A percentile compares a stretch with the other conserved stretches of the same genome.
Conservation (phyloP, 2,329 filamentous ascomycete species). For the Cercospora brassicicola region DNA sequence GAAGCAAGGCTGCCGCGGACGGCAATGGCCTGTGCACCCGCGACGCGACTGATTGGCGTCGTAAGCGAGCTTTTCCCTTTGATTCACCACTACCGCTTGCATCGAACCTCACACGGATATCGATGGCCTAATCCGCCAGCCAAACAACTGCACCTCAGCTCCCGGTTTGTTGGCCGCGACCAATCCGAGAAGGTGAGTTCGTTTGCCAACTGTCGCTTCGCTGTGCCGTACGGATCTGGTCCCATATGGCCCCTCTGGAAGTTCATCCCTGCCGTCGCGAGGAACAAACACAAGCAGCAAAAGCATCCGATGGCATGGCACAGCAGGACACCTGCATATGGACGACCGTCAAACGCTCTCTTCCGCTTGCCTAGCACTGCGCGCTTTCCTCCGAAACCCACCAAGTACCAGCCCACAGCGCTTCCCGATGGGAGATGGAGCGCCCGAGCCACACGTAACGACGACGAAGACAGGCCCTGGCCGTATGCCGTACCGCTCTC, state of each 20-base stretch:
- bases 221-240: not conserved
- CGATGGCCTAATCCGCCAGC: constrained; percentile 15
- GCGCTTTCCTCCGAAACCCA: constrained; percentile 19
- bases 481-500: constrained; percentile 6
- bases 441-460: constrained; percentile 16
- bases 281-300: constrained; percentile 28
- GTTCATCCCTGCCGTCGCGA: constrained; percentile 23
- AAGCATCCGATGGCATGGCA: constrained; percentile 28
- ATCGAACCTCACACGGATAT: constrained; percentile 9
- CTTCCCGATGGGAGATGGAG: constrained; percentile 15
- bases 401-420: constrained; percentile 9
- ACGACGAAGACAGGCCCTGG: constrained; percentile 8
- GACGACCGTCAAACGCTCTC: constrained; percentile 25
- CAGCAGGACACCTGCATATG: constrained; percentile 27
- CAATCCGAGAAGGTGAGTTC: constrained; percentile 25
- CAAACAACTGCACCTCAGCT: constrained; percentile 12
- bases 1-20: constrained; percentile 2
- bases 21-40: not conserved
- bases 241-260: constrained; percentile 1
- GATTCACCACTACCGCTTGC: constrained; percentile 8
- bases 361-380: constrained; percentile 14
- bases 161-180: constrained; percentile 15
- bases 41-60: not conserved
- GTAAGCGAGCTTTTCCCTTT: constrained; percentile 4
- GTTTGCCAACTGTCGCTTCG: constrained; percentile 5